phyloP scores from a whole-genome alignment of 2,329 filamentous ascomycete species.

The Biscogniauxia sp. region DNA sequence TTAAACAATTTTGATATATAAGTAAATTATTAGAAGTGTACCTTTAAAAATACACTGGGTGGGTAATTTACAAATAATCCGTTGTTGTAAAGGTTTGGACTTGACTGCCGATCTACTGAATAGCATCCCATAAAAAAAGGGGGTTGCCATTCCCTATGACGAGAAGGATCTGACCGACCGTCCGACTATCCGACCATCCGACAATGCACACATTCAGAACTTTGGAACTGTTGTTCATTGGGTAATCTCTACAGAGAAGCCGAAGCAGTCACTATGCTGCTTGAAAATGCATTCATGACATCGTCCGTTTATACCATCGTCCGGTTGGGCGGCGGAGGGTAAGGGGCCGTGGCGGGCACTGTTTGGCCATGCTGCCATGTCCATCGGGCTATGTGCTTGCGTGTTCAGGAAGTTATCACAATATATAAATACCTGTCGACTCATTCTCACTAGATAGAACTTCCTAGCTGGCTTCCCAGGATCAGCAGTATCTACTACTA shows the following conservation, averaged over 20 bases:
- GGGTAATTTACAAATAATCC: too few species aligned
- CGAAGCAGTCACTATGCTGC: background rate
- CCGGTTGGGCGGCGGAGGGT: background rate
- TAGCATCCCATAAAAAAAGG: too few species aligned
- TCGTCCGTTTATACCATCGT: too few species aligned
- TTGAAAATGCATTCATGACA: background rate
- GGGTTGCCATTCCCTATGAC: too few species aligned
- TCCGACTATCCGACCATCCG: background rate
- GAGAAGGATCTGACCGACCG: background rate
- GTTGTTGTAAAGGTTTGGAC: too few species aligned
- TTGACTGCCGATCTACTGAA: too few species aligned
- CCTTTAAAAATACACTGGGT: too few species aligned
- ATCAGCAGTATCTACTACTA: background rate
- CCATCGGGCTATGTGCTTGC: background rate
- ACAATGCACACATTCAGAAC: background rate
- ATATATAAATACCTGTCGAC: background rate
- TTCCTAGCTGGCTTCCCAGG: background rate
- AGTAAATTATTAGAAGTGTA: too few species aligned
- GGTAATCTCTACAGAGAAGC: background rate
- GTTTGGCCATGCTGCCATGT: background rate
- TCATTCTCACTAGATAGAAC: background rate
- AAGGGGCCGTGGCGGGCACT: background rate
- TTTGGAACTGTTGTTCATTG: background rate
- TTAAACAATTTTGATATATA: too few species aligned
- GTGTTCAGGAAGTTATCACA: background rate